Conservation (phyloP, 176 grass and related monocot genomes). For the Raddia distichophylla region DNA sequence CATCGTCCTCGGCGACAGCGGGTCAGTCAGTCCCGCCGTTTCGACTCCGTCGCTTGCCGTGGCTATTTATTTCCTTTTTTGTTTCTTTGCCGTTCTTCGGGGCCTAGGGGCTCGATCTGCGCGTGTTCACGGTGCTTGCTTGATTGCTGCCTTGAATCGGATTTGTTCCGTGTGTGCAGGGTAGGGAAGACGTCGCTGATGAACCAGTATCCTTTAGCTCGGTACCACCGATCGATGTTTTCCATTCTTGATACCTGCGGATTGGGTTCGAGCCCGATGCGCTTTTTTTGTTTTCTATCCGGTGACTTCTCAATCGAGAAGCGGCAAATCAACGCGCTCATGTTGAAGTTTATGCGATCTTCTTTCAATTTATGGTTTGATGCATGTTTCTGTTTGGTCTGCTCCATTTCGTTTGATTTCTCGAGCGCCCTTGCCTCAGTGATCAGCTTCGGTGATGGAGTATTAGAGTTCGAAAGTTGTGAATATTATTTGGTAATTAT, state of each 20-base stretch:
- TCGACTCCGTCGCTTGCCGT: background rate
- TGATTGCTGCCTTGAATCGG: background rate
- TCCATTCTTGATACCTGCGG: background rate
- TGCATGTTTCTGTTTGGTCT: background rate
- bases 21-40: constrained; percentile 26
- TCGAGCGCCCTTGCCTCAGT: background rate
- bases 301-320: background rate
- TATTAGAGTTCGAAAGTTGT: background rate
- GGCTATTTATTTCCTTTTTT: background rate
- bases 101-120: background rate
- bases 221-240: background rate
- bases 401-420: background rate
- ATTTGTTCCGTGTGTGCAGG: constrained; percentile 38
- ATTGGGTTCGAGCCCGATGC: background rate
- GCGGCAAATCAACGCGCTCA: background rate
- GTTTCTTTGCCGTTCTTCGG: background rate
- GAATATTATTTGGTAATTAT: background rate
- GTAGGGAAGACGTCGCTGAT: constrained; percentile 99
- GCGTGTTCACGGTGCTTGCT: background rate
- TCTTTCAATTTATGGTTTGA: background rate
- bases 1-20: constrained; percentile 73
- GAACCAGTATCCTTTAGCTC: constrained; percentile 87
- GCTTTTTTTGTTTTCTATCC: background rate
- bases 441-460: background rate
- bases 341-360: background rate